A percentile compares a stretch with the other conserved stretches of the same genome.
phyloP scores from a whole-genome alignment of 192 early-diverging fungal genomes.

The Entophlyctis luteolus region DNA sequence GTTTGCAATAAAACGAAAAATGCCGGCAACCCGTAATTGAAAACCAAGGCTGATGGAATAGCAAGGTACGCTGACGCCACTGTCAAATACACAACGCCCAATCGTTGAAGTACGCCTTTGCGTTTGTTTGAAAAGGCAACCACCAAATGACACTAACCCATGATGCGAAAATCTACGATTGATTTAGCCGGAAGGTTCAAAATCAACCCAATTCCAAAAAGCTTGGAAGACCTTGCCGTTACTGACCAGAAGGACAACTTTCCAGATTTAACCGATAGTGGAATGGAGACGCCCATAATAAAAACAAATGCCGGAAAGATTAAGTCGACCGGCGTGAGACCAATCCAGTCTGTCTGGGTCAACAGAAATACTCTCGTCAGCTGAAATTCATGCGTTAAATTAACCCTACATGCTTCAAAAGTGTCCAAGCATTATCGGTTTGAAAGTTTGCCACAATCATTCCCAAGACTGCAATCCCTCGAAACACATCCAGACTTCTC shows the following conservation, averaged over 20 bases:
- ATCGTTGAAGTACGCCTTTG: slow-evolving; percentile 20
- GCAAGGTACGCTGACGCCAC: slow-evolving; percentile 12
- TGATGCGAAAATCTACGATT: background rate
- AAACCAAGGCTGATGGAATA: background rate
- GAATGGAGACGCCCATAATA: slow-evolving; percentile 40
- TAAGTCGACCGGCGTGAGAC: slow-evolving; percentile 43
- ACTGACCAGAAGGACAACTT: background rate
- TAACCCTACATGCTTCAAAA: no score
- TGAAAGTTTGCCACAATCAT: slow-evolving; percentile 57
- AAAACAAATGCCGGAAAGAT: slow-evolving; percentile 59
- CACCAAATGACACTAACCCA: no score
- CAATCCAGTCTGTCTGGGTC: slow-evolving; percentile 44
- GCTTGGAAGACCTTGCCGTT: background rate
- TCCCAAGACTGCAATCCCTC: slow-evolving; percentile 43
- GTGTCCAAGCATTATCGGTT: no score
- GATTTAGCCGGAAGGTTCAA: slow-evolving; percentile 25
- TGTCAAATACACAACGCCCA: slow-evolving; percentile 15
- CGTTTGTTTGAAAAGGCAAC: no score
- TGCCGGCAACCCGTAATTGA: slow-evolving; percentile 12
- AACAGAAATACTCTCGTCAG: no score
- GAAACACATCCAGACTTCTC: slow-evolving; percentile 39
- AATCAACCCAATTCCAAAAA: slow-evolving; percentile 18
- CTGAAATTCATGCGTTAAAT: no score
- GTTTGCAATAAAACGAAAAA: background rate
- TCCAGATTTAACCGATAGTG: background rate